Base-by-base conservation (phyloP, 2,329 filamentous ascomycete species). In the Colletotrichum euphorbiae region DNA sequence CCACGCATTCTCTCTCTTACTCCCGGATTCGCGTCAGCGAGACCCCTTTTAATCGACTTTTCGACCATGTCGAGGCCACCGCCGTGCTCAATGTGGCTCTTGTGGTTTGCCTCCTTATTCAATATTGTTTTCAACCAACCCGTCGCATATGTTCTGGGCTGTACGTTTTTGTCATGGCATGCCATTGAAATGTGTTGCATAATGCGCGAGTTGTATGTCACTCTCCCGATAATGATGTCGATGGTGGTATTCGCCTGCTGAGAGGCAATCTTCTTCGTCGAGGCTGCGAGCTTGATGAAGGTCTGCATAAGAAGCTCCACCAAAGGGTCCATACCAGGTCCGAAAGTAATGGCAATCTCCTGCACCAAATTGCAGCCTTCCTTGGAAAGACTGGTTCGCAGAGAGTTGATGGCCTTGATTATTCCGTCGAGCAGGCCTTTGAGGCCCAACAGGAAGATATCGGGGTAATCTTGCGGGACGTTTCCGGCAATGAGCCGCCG, bases 151-250 rank as follows among this genome's bases (percentile, higher is more conserved):
- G 88, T 88, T 69, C 96, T 89, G 15, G 94, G 91, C 75, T 96
- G 92, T 2, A 94, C 91, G 75, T 98, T 98, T 82, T 98, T 98
- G 81, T 99, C 95, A 77, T 97, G 91, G 70, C 88, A 91, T 24
- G 95, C 94, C 61, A 83, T 82, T 83, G 90, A 92, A 54, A 98
- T 84, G 74, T 98, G 95, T 77, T 97, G 92, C 84, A 98, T 87
- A 70, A 98, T 85, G 31, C 94, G 91, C 68, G 85, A 83, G 70
- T 87, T 94, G 80, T 95, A 98, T 0, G 94, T 91, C 33, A 91
- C 91, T 73, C 91, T 90, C 70, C 89, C 87, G 71, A 98, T 87
- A 59, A 99, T 90, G 19, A 85, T 89, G 72, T 96, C 91, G n/a
- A 97, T 90, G 0, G 92, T 93, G 15, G 83, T 78, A 75, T 97